Percentiles rank a stretch among this genome's conserved stretches.
These are phyloP conservation scores for Pholiota conissans DNA, from an alignment of 768 basidiomycete species.

Conservation along the genomic window DNA sequence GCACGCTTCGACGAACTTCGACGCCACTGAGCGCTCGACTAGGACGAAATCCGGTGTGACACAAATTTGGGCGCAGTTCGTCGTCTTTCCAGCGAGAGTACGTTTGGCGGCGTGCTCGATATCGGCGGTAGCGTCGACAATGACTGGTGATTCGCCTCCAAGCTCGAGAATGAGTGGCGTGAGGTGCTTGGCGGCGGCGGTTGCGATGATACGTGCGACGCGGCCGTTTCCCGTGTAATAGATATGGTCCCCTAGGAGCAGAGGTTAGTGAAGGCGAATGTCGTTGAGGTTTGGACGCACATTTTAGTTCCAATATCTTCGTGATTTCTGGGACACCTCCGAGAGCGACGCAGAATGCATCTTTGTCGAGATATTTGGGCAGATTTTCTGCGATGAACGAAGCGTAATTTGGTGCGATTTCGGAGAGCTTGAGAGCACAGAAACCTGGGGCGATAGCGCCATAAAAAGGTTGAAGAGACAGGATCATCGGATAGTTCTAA, in stretches of 20 bases:
- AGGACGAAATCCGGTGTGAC: conserved; percentile 53
- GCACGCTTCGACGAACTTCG: conserved; percentile 45
- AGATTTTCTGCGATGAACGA: conserved; percentile 52
- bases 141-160: conserved; percentile 51
- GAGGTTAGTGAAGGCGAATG: not conserved
- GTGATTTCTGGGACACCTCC: conserved; percentile 62
- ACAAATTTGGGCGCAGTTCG: conserved; percentile 73
- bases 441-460: conserved; percentile 80
- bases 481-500: no score
- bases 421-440: conserved; percentile 69
- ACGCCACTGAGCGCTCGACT: conserved; percentile 39
- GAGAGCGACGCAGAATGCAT: conserved; percentile 53
- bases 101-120: conserved; percentile 59
- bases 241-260: conserved; percentile 32
- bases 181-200: conserved; percentile 53
- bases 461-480: conserved; percentile 56
- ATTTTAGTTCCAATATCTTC: conserved; percentile 47
- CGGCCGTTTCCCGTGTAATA: conserved; percentile 48
- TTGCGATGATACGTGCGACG: conserved; percentile 48
- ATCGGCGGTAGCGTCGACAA: conserved; percentile 32
- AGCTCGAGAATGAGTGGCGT: conserved; percentile 59
- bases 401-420: conserved; percentile 50
- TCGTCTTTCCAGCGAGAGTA: conserved; percentile 64
- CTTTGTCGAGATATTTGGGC: conserved; percentile 48
- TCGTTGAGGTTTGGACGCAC: conserved; percentile 21